Conservation (phyloP, 2,329 filamentous ascomycete species). For the Sporothrix phasma region DNA sequence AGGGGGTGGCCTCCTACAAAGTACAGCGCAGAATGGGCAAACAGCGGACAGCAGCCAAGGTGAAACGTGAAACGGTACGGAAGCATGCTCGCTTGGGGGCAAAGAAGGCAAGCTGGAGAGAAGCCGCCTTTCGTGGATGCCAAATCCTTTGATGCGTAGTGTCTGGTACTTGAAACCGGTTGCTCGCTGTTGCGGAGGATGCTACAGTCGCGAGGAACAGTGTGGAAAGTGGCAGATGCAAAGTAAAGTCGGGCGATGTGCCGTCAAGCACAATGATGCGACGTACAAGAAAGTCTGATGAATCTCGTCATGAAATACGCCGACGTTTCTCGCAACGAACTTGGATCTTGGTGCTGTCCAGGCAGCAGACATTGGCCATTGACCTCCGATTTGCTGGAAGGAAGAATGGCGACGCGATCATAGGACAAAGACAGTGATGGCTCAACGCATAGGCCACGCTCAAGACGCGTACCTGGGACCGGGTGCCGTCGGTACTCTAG, state of each 20-base stretch:
- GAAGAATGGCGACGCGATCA: too few relatives aligned
- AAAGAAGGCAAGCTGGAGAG: neutral
- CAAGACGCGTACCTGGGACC: neutral
- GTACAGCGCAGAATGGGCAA: neutral
- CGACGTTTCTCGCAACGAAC: too few relatives aligned
- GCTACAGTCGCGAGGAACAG: neutral
- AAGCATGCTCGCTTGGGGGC: neutral
- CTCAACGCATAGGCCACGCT: too few relatives aligned
- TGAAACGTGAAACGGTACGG: conserved; percentile 1
- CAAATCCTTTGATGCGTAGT: neutral
- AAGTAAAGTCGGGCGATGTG: too few relatives aligned
- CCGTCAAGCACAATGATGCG: too few relatives aligned
- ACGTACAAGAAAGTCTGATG: too few relatives aligned
- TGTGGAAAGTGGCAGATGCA: too few relatives aligned
- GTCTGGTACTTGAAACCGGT: neutral
- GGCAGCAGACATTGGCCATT: too few relatives aligned
- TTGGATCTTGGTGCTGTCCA: too few relatives aligned
- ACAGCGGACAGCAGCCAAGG: neutral
- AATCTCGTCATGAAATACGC: too few relatives aligned
- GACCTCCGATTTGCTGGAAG: too few relatives aligned
- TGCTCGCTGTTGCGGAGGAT: neutral
- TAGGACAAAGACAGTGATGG: too few relatives aligned
- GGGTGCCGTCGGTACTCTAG: neutral
- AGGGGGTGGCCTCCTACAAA: neutral
- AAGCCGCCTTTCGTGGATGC: neutral